Base-by-base conservation (phyloP, 345 rosid species). In the Citrus unshiu region DNA sequence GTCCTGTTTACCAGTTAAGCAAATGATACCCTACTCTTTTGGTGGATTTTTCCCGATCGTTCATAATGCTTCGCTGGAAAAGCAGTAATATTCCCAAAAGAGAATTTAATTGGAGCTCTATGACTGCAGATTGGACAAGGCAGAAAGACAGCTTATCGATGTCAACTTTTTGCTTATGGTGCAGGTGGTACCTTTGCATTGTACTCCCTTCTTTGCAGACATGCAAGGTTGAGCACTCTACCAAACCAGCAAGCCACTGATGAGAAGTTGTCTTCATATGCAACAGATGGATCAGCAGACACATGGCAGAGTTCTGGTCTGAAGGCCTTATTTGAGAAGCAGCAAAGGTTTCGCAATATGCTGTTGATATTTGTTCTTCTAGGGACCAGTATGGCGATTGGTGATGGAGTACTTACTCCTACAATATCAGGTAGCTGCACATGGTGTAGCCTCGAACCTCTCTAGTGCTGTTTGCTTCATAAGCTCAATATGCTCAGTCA, bases 141-240 rank as follows among this genome's bases (percentile, higher is more conserved):
- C 67, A 75, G 78, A 72, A 72, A 59, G 69, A 73, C 79, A 72
- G 77, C 78, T 83, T 73, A 74, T 79, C 18, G 22, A 79, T 77
- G 68, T 57, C 81, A 74, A 78, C 77, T 69, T 83, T 84, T 68
- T 32, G 37, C 54, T 66, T 64, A 70, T 51, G 68, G 72, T 79
- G 86, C 85, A 95, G 98, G 98, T 81, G 98, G 99, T 25, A 91
- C 96, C 46, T 89, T 95, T 86, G 96, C 99, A 22, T 75, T 95
- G 81, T 95, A 93, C 80, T 93, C 98, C 22, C 92, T 95, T 85
- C 92, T 93, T 14, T 93, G 98, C 68, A 84, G 99, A 57, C 91
- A 93, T 64, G 93, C 92, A 0, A 92, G 82, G 82, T 79, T 92
- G 73, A 85, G 94, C 71, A 77, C 88, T 78, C 90, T 91, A 68